Evolutionary conservation across 2,329 filamentous ascomycete genomes (phyloP), one percentile per base, ranked within the genome.

Genomic region (Coleophoma crateriformis): DNA sequence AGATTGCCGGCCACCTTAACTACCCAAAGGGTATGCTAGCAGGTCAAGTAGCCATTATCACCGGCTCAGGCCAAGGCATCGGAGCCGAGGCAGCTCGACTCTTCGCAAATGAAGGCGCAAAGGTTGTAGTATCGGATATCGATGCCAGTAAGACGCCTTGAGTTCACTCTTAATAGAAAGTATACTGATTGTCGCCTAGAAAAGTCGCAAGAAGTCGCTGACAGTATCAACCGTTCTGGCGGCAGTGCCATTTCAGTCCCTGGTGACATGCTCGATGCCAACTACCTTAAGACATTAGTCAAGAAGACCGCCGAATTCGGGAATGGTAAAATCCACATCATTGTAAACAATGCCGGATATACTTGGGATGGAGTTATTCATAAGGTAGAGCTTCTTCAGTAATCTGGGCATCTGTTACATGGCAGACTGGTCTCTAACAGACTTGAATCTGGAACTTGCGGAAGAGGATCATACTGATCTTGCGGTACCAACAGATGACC

Each of bases 331-430:
- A 90, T 96, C 54, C 87, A 95, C 68, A 87, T 94, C 65, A 85
- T 95, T 50, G 87, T 95, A 52, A 95, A 95, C 70, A 95, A 95
- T 66, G 90, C 90, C 1, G 90, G 89, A 39, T 95, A 89, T 70
- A 95, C 90, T 1, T 95, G 90, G 88, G 90, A 96, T 67, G 90
- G 86, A 7, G 89, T 95, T 37, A 90, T 95, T 58, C 88, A 95
- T 76, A 95, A 94, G 71, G 76, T 79, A 53, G 51, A 46, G 13
- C 41, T 35, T 15, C 50, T 54, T 46, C 48, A 53, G 53, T 35
- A 13, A 47, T 22, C 48, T 54, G 34, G 42, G 49, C n/a, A 27
- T 52, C 4, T 39, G 48, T 13, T 50, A 49, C 17, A 37, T 57
- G 35, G 47, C 54, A 46, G 39, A 52, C 17, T 50, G 50, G 44